Evolutionary conservation across 768 basidiomycete species (phyloP).

Genomic region (Lyophyllum decastes): DNA sequence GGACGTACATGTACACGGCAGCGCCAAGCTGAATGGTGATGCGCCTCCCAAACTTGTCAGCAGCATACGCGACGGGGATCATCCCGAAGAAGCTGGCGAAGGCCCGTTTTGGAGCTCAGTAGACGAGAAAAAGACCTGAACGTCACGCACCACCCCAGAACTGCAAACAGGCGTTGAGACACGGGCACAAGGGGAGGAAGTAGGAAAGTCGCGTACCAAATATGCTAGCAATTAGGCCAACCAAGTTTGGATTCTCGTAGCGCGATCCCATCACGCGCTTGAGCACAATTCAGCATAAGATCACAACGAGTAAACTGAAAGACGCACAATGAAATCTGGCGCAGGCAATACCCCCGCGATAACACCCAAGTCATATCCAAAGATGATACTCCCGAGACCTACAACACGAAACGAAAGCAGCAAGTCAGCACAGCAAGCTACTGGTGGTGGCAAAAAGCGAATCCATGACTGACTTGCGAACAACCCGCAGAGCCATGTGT

Average conservation of each 20-base stretch:
- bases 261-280: slow-evolving; percentile 25
- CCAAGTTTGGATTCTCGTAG: slow-evolving; percentile 34
- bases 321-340: slow-evolving; percentile 34
- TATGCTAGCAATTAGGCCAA: slow-evolving; percentile 42
- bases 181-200: not conserved
- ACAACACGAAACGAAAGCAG: not conserved
- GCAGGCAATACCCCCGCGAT: slow-evolving; percentile 48
- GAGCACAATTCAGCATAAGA: not conserved
- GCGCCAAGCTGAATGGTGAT: slow-evolving; percentile 42
- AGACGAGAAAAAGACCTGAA: not conserved
- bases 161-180: slow-evolving; percentile 18
- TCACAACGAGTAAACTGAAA: not conserved
- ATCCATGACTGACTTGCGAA: slow-evolving; percentile 38
- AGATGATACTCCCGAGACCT: slow-evolving; percentile 46
- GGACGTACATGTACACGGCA: slow-evolving; percentile 36
- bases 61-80: slow-evolving; percentile 42
- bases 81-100: slow-evolving; percentile 40
- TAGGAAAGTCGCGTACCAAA: slow-evolving; percentile 29
- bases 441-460: not conserved
- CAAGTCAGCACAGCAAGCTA: no score
- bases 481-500: slow-evolving; percentile 54
- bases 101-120: not conserved
- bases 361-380: slow-evolving; percentile 54
- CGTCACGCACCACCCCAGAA: slow-evolving; percentile 36
- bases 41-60: slow-evolving; percentile 38